Evolutionary conservation across 1,139 yeast species (phyloP).

Genomic region (Eremothecium sinecaudum): DNA sequence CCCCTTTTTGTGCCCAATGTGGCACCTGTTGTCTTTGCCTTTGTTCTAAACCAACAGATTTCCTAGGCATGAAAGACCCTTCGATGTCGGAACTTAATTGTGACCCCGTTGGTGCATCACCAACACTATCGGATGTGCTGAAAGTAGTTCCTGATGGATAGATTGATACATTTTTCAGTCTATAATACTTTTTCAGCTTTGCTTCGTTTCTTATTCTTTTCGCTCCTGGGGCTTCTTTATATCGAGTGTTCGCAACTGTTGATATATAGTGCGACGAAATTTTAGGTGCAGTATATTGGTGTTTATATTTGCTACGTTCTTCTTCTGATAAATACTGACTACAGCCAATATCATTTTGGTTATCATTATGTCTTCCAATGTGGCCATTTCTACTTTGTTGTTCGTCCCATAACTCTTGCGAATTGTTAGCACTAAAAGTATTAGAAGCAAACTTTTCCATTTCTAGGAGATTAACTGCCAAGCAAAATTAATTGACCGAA

Average conservation of each 20-base stretch:
- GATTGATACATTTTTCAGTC: background rate
- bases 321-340: too few species aligned
- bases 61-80: background rate
- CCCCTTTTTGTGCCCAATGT: background rate
- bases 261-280: background rate
- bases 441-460: too few species aligned
- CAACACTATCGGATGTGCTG: background rate
- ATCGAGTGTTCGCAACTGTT: background rate
- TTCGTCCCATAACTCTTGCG: too few species aligned
- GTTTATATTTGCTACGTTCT: background rate
- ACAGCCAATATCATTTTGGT: too few species aligned
- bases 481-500: too few species aligned
- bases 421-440: too few species aligned
- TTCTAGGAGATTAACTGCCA: too few species aligned
- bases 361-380: too few species aligned
- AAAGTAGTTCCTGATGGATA: background rate
- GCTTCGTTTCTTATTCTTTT: background rate
- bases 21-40: background rate
- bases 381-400: too few species aligned
- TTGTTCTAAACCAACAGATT: too few species aligned
- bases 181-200: background rate
- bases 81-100: background rate
- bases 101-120: background rate
- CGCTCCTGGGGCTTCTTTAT: background rate
- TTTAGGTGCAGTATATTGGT: constrained; percentile 1